A percentile compares a stretch with the other conserved stretches of the same genome.
Evolutionary conservation across 1,284 basidiomycete species (phyloP).

Genomic region (Afroboletus lepidellus): DNA sequence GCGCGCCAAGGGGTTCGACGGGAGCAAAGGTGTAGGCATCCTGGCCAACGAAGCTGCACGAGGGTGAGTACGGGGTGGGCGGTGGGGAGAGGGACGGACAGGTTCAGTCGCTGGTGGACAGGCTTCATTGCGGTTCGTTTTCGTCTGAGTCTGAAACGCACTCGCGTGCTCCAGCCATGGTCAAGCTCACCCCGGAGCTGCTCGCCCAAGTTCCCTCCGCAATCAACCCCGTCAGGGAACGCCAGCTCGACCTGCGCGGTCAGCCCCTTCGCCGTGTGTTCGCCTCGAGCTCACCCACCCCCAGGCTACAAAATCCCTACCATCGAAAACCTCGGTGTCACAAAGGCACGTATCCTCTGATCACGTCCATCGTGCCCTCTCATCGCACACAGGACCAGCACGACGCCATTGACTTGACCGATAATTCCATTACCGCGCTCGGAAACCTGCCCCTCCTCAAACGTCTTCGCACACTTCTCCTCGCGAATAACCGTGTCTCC

Average conservation of each 20-base stretch:
- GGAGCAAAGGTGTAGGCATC: constrained; percentile 78
- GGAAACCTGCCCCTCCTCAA: constrained; percentile 84
- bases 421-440: constrained; percentile 90
- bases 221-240: constrained; percentile 89
- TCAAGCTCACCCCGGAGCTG: constrained; percentile 94
- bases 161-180: constrained; percentile 38
- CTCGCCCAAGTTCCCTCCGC: constrained; percentile 75
- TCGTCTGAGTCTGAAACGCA: constrained; percentile 50
- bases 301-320: constrained; percentile 94
- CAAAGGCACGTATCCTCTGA: constrained; percentile 58
- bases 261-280: constrained; percentile 34
- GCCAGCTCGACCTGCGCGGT: constrained; percentile 95
- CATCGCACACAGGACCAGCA: constrained; percentile 70
- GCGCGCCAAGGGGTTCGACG: constrained; percentile 57
- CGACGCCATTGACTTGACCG: constrained; percentile 93
- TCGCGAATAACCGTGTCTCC: constrained; percentile 87
- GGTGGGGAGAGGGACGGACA: constrained; percentile 43
- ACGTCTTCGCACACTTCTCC: constrained; percentile 75
- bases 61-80: constrained; percentile 3
- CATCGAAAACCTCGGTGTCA: constrained; percentile 99
- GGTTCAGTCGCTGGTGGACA: constrained; percentile 66
- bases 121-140: constrained; percentile 53
- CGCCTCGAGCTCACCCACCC: constrained; percentile 21
- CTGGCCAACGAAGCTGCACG: constrained; percentile 55
- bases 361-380: constrained; percentile 17